Conservation (phyloP, 1,139 yeast species). For the Debaryomyces subglobosus region DNA sequence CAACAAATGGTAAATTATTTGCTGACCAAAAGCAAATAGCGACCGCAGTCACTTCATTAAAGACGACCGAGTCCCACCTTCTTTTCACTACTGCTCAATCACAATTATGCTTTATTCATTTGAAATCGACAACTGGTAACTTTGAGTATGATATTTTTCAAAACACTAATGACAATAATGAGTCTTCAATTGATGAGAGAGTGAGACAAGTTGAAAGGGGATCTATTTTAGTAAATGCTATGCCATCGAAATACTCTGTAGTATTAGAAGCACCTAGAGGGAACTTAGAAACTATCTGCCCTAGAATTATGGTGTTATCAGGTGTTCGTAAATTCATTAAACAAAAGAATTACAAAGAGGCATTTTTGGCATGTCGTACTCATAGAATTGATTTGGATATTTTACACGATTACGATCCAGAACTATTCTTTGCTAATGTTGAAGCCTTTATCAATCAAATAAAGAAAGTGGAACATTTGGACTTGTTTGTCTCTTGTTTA, state of each 20-base stretch:
- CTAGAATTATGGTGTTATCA: slow-evolving; percentile 86
- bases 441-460: slow-evolving; percentile 75
- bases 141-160: slow-evolving; percentile 13
- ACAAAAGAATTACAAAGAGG: slow-evolving; percentile 59
- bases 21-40: slow-evolving; percentile 66
- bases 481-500: slow-evolving; percentile 83
- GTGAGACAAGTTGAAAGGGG: slow-evolving; percentile 91
- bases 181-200: slow-evolving; percentile 67
- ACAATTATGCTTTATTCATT: slow-evolving; percentile 78
- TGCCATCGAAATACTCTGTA: slow-evolving; percentile 84
- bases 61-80: slow-evolving; percentile 71
- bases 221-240: slow-evolving; percentile 72
- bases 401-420: slow-evolving; percentile 84
- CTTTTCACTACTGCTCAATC: slow-evolving; percentile 90
- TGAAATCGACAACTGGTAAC: slow-evolving; percentile 45
- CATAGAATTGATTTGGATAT: slow-evolving; percentile 92
- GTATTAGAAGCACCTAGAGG: slow-evolving; percentile 96
- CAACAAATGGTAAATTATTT: slow-evolving; percentile 73
- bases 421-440: slow-evolving; percentile 62
- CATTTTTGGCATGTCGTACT: slow-evolving; percentile 82
- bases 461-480: slow-evolving; percentile 73
- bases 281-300: slow-evolving; percentile 89
- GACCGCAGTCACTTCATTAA: slow-evolving; percentile 80
- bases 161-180: slow-evolving; percentile 17
- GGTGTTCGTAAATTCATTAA: slow-evolving; percentile 76